A percentile compares a stretch with the other conserved stretches of the same genome.
These are phyloP conservation scores for Ascochyta rabiei DNA, from an alignment of 2,329 filamentous ascomycete species.

Conservation along the genomic window DNA sequence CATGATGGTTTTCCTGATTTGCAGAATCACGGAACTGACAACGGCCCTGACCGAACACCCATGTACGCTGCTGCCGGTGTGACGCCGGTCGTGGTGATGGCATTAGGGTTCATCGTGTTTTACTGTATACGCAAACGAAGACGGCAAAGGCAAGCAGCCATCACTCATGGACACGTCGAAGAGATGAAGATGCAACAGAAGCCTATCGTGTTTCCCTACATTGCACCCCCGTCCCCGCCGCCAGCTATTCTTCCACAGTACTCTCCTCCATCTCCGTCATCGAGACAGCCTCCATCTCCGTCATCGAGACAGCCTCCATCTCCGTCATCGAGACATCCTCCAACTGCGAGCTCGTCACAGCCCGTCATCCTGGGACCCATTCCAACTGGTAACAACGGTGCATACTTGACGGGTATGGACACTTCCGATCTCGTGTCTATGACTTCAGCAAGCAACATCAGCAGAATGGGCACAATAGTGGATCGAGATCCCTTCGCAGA, in stretches of 20 bases:
- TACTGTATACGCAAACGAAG: conserved; percentile 42
- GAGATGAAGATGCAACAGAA: conserved; percentile 38
- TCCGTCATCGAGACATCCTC: conserved; percentile 21
- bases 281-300: conserved; percentile 22
- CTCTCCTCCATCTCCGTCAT: conserved; percentile 17
- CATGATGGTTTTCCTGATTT: neutral
- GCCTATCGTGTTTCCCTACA: conserved; percentile 20
- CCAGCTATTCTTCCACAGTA: conserved; percentile 24
- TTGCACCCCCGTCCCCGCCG: conserved; percentile 23
- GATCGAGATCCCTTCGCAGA: conserved; percentile 42
- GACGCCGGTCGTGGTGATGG: conserved; percentile 32
- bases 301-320: conserved; percentile 22
- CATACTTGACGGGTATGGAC: conserved; percentile 48
- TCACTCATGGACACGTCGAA: conserved; percentile 13
- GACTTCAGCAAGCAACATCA: conserved; percentile 25
- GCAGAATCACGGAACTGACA: conserved; percentile 4
- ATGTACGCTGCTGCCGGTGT: conserved; percentile 34
- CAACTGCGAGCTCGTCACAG: conserved; percentile 24
- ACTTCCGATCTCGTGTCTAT: conserved; percentile 46
- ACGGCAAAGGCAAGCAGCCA: conserved; percentile 24
- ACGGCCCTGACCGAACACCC: conserved; percentile 16
- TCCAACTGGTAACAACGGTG: conserved; percentile 34
- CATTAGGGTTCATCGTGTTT: conserved; percentile 31
- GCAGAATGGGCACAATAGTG: conserved; percentile 14
- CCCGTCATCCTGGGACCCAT: conserved; percentile 47